Evolutionary conservation across 768 basidiomycete species (phyloP).

Genomic region (Kwoniella europaea): DNA sequence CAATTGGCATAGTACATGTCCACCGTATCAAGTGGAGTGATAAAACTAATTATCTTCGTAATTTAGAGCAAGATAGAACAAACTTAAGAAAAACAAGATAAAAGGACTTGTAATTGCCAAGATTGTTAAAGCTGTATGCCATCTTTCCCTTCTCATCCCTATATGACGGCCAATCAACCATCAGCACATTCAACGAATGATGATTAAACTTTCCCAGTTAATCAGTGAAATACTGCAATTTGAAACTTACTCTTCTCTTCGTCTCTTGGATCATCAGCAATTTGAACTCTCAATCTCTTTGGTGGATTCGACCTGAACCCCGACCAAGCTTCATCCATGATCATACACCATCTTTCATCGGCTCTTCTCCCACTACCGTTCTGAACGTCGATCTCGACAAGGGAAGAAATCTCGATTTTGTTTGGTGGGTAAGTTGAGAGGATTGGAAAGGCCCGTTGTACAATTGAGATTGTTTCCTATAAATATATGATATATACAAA

Average conservation of each 20-base stretch:
- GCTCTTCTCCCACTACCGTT: slow-evolving; percentile 21
- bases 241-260: too few relatives aligned
- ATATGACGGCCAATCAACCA: too few relatives aligned
- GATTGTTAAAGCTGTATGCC: too few relatives aligned
- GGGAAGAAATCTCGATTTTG: slow-evolving; percentile 37
- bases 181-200: too few relatives aligned
- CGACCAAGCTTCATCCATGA: neutral
- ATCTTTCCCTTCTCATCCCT: neutral
- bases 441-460: slow-evolving; percentile 29
- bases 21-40: too few relatives aligned
- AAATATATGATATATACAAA: neutral
- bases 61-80: too few relatives aligned
- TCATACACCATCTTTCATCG: neutral
- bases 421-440: slow-evolving; percentile 28
- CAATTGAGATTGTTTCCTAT: slow-evolving; percentile 38
- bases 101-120: too few relatives aligned
- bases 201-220: too few relatives aligned
- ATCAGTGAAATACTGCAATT: too few relatives aligned
- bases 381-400: slow-evolving; percentile 9
- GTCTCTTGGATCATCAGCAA: neutral
- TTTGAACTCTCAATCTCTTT: neutral
- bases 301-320: neutral
- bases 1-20: too few relatives aligned
- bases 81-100: too few relatives aligned
- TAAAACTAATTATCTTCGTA: too few relatives aligned